Evolutionary conservation across 164 flowering plant species (phyloP).

Genomic region (Hamamelis virginiana): DNA sequence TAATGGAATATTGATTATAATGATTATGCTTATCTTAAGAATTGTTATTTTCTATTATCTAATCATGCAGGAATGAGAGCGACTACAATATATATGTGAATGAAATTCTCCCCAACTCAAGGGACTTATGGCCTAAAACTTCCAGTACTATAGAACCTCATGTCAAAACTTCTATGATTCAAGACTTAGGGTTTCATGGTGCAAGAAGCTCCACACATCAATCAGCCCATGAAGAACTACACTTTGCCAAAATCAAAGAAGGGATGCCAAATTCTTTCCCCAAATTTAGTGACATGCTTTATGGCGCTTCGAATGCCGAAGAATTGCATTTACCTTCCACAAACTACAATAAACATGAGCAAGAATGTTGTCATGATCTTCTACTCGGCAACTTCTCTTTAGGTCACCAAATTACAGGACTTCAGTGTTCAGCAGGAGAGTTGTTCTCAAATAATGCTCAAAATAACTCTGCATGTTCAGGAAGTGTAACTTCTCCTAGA

Average conservation of each 20-base stretch:
- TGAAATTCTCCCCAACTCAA: conserved; percentile 13
- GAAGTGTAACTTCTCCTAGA: not conserved
- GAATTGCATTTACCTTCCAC: conserved; percentile 3
- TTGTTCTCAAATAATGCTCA: conserved; percentile 3
- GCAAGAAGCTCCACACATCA: not conserved
- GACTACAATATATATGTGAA: not conserved
- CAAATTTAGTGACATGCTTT: conserved; percentile 4
- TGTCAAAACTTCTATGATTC: conserved; percentile 3
- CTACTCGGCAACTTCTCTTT: conserved; percentile 8
- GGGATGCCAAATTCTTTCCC: conserved; percentile 12
- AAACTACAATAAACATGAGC: not conserved
- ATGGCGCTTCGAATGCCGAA: not conserved
- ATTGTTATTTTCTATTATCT: not conserved
- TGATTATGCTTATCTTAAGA: no score
- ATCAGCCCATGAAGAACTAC: conserved; percentile 4
- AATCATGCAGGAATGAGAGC: not conserved
- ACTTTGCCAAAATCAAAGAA: conserved; percentile 7
- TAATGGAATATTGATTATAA: no score
- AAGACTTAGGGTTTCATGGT: not conserved
- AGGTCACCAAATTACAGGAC: not conserved
- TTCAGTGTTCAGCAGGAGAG: conserved; percentile 3
- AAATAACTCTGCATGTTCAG: not conserved
- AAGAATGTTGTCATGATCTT: not conserved
- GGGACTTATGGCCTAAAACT: not conserved
- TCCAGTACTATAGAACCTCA: not conserved